Percentiles rank a stretch among this genome's conserved stretches.
Evolutionary conservation across 805 yeast species (phyloP).

Genomic region (Ogataea polymorpha): DNA sequence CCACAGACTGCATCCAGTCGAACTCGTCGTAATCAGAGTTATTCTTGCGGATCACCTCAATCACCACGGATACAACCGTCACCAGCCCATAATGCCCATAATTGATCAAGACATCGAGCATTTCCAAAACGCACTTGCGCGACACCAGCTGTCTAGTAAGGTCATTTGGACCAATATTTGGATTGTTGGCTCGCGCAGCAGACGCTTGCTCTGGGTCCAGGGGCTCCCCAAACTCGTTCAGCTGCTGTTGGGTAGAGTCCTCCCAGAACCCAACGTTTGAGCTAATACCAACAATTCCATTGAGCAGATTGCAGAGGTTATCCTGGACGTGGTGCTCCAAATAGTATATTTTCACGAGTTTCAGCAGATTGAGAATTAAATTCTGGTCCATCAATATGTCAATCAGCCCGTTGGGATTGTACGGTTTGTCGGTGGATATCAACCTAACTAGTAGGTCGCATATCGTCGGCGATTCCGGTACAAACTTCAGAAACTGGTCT

Average conservation of each 20-base stretch:
- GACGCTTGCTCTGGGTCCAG: constrained; percentile 41
- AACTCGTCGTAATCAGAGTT: constrained; percentile 86
- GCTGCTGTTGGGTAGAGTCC: constrained; percentile 20
- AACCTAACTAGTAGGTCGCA: constrained; percentile 87
- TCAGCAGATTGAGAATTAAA: constrained; percentile 64
- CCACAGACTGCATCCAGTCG: constrained; percentile 34
- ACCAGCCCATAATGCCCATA: constrained; percentile 80
- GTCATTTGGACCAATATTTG: constrained; percentile 94
- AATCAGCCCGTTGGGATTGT: constrained; percentile 80
- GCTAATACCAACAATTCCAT: constrained; percentile 69
- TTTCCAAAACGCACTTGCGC: constrained; percentile 55
- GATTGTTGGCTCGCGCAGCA: constrained; percentile 47
- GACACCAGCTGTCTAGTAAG: constrained; percentile 87
- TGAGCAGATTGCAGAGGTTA: constrained; percentile 68
- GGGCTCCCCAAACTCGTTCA: constrained; percentile 64
- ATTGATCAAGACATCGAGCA: constrained; percentile 71
- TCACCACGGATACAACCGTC: constrained; percentile 90
- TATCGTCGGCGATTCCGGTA: constrained; percentile 77
- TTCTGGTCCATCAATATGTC: constrained; percentile 68
- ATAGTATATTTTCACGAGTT: constrained; percentile 48
- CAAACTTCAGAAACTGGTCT: constrained; percentile 70
- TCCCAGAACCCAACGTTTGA: constrained; percentile 37
- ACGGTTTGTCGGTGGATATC: constrained; percentile 88
- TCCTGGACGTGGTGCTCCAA: constrained; percentile 35
- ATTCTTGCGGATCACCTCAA: constrained; percentile 90